phyloP scores from a whole-genome alignment of 2,329 filamentous ascomycete genomes.

The Paramyrothecium roridum region DNA sequence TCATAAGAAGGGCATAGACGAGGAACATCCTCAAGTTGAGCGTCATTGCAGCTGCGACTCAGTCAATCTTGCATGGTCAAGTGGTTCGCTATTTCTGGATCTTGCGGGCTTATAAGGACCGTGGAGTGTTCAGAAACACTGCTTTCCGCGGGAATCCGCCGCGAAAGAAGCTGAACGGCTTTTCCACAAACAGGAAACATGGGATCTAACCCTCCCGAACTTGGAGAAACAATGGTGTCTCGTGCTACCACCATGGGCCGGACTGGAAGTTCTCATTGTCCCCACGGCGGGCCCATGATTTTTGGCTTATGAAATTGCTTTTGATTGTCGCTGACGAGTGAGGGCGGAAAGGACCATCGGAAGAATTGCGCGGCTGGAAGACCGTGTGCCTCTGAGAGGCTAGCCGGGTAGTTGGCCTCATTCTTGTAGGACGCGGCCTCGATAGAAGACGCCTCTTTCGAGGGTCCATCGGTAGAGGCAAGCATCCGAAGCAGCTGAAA shows the following conservation, averaged over 20 bases:
- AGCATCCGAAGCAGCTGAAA: not conserved
- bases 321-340: too few relatives aligned
- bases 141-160: not conserved
- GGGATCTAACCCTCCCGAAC: not conserved
- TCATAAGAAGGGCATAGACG: slow-evolving; percentile 2
- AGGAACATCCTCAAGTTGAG: not conserved
- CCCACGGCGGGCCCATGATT: not conserved
- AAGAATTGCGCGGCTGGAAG: too few relatives aligned
- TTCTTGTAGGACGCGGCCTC: not conserved
- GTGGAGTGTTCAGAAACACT: not conserved
- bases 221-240: not conserved
- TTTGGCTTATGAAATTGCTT: too few relatives aligned
- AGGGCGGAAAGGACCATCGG: too few relatives aligned
- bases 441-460: not conserved
- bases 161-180: not conserved
- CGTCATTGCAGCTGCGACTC: not conserved
- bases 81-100: not conserved
- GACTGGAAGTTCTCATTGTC: not conserved
- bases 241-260: not conserved
- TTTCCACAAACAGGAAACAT: not conserved
- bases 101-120: not conserved
- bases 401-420: too few relatives aligned
- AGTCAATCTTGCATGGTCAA: not conserved
- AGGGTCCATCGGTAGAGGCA: not conserved
- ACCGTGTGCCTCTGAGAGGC: too few relatives aligned